Evolutionary conservation across 441 rosid species (phyloP).

Genomic region (Aquilaria agallochum): DNA sequence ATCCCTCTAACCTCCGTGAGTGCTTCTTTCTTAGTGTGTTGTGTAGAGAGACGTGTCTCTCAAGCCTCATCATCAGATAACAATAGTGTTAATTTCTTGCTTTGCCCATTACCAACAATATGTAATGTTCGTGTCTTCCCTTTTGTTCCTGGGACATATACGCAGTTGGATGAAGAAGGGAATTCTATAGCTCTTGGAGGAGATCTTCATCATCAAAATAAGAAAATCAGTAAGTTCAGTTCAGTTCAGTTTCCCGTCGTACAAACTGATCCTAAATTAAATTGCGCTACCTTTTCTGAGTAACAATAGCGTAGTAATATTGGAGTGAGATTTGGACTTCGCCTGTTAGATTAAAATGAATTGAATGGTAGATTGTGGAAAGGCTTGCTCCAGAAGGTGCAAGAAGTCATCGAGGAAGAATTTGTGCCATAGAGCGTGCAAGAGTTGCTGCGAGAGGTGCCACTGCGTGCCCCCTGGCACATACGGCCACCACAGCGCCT

Average conservation of each 20-base stretch:
- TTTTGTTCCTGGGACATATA: too few relatives aligned
- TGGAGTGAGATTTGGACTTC: too few relatives aligned
- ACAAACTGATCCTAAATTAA: too few relatives aligned
- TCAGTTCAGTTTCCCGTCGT: too few relatives aligned
- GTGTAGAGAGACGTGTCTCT: too few relatives aligned
- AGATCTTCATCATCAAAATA: neutral
- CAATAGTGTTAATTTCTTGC: too few relatives aligned
- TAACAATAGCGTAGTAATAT: too few relatives aligned
- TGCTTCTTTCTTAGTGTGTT: neutral
- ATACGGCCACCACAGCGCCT: conserved; percentile 46
- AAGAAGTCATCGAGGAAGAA: conserved; percentile 56
- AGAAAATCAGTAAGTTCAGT: conserved; percentile 12
- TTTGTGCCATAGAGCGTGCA: conserved; percentile 65
- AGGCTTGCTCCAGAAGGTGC: conserved; percentile 57
- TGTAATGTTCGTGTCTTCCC: too few relatives aligned
- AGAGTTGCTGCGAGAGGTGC: conserved; percentile 57
- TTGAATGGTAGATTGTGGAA: conserved; percentile 38
- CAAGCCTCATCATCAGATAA: too few relatives aligned
- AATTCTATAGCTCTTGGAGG: neutral
- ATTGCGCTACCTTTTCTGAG: too few relatives aligned
- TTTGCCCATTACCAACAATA: too few relatives aligned
- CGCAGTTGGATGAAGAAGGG: conserved; percentile 12
- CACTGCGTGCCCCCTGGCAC: conserved; percentile 78
- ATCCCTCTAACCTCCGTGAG: conserved; percentile 9
- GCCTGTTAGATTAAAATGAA: too few relatives aligned